Evolutionary conservation across 2,329 filamentous ascomycete species (phyloP).

Genomic region (Fusarium veterinarium): DNA sequence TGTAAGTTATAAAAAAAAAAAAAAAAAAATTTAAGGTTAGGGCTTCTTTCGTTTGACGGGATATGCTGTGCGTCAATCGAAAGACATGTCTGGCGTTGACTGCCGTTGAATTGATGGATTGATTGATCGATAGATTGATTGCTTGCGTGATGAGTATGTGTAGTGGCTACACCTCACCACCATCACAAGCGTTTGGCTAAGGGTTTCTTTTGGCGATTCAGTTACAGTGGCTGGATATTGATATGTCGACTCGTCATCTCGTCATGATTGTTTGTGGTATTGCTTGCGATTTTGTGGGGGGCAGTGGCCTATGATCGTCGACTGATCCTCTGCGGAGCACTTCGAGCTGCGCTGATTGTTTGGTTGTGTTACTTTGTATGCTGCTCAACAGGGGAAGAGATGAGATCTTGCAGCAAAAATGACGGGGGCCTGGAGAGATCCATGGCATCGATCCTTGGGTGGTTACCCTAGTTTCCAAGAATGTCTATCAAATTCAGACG

Average conservation of each 20-base stretch:
- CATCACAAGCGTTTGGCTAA: constrained; percentile 2
- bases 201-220: constrained; percentile 6
- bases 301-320: constrained; percentile 26
- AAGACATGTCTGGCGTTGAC: constrained; percentile 23
- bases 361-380: constrained; percentile 4
- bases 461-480: constrained; percentile 14
- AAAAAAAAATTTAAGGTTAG: neutral
- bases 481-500: neutral
- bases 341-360: constrained; percentile 2
- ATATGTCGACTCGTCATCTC: constrained; percentile 25
- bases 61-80: constrained; percentile 23
- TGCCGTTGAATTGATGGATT: constrained; percentile 20
- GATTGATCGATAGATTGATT: constrained; percentile 15
- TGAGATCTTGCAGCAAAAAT: constrained; percentile 32
- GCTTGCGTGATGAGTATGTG: constrained; percentile 25
- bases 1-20: neutral
- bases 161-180: constrained; percentile 18
- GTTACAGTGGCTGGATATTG: constrained; percentile 1
- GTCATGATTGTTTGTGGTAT: constrained; percentile 23
- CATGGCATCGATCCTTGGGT: constrained; percentile 27
- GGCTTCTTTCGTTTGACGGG: constrained; percentile 6
- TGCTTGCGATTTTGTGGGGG: constrained; percentile 27
- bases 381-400: constrained; percentile 25
- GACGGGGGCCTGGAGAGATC: constrained; percentile 13
- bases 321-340: constrained; percentile 32